Percentiles rank a stretch among this genome's conserved stretches.
Evolutionary conservation across 2,329 filamentous ascomycete genomes (phyloP).

Genomic region (Blastomyces emzantsi): DNA sequence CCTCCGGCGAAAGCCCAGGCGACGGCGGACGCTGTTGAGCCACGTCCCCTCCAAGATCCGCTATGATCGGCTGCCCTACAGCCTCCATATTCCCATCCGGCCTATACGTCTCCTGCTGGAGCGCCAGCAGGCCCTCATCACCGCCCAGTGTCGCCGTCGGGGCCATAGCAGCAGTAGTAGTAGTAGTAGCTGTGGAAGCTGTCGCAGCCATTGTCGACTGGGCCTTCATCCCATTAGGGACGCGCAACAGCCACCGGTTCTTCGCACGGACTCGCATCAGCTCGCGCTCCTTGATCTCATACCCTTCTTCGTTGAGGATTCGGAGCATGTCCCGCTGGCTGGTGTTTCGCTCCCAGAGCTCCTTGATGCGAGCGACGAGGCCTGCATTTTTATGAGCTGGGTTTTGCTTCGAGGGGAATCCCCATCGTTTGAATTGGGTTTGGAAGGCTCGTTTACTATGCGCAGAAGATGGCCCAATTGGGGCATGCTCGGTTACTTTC

Average conservation of each 20-base stretch:
- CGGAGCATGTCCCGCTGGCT: constrained; percentile 65
- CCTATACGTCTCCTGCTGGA: constrained; percentile 35
- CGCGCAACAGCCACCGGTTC: constrained; percentile 59
- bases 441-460: constrained; percentile 68
- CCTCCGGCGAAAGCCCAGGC: constrained; percentile 37
- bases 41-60: background rate
- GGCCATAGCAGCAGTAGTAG: no score
- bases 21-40: constrained; percentile 17
- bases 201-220: constrained; percentile 22
- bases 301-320: constrained; percentile 62
- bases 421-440: constrained; percentile 68
- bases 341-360: constrained; percentile 69
- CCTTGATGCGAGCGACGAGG: constrained; percentile 59
- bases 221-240: constrained; percentile 49
- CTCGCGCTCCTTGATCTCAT: constrained; percentile 61
- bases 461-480: background rate
- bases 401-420: constrained; percentile 65
- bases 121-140: constrained; percentile 31
- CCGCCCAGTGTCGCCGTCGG: constrained; percentile 21
- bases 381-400: constrained; percentile 60
- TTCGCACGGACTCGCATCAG: constrained; percentile 59
- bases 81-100: constrained; percentile 24
- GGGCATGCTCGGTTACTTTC: background rate
- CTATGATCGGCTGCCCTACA: constrained; percentile 4
- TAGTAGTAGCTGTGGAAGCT: background rate